A percentile compares a stretch with the other conserved stretches of the same genome.
These are phyloP conservation scores for Amyloporia xantha DNA, from an alignment of 768 basidiomycete genomes.

Conservation along the genomic window DNA sequence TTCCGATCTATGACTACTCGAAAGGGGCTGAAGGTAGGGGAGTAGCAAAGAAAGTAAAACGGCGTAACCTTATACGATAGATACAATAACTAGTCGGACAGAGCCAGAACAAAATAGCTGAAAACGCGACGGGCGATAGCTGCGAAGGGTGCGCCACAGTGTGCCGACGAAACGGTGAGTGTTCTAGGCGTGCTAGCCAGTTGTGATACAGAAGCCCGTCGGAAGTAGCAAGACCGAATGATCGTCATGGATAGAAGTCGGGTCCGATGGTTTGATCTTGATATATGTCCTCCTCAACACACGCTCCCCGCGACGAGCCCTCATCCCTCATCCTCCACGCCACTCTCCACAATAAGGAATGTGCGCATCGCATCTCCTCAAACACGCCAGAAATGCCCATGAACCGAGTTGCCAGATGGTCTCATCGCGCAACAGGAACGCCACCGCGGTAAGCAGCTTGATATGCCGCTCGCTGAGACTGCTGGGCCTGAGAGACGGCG, in stretches of 20 bases:
- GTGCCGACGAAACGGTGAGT: not conserved
- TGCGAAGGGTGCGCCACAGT: not conserved
- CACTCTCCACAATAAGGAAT: no score
- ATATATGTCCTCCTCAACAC: not conserved
- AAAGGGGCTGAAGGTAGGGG: not conserved
- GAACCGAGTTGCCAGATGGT: no score
- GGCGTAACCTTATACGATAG: slow-evolving; percentile 3
- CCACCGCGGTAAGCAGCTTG: slow-evolving; percentile 23
- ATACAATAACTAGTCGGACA: slow-evolving; percentile 8
- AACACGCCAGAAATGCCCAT: no score
- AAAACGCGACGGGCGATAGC: slow-evolving; percentile 3
- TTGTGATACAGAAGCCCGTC: slow-evolving; percentile 4
- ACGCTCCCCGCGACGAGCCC: no score
- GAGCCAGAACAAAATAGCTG: slow-evolving; percentile 3
- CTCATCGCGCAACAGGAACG: slow-evolving; percentile 24
- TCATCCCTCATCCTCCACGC: not conserved
- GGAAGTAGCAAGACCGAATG: not conserved
- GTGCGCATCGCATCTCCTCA: no score
- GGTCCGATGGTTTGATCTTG: not conserved
- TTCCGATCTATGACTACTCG: not conserved
- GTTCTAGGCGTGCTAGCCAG: not conserved
- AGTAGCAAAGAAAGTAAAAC: not conserved
- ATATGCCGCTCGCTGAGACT: slow-evolving; percentile 15
- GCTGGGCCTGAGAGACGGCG: slow-evolving; percentile 14
- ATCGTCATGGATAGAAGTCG: not conserved